Evolutionary conservation across 2,329 filamentous ascomycete species (phyloP), one percentile per base, ranked within the genome.

Genomic region (Metarhizium humberi): DNA sequence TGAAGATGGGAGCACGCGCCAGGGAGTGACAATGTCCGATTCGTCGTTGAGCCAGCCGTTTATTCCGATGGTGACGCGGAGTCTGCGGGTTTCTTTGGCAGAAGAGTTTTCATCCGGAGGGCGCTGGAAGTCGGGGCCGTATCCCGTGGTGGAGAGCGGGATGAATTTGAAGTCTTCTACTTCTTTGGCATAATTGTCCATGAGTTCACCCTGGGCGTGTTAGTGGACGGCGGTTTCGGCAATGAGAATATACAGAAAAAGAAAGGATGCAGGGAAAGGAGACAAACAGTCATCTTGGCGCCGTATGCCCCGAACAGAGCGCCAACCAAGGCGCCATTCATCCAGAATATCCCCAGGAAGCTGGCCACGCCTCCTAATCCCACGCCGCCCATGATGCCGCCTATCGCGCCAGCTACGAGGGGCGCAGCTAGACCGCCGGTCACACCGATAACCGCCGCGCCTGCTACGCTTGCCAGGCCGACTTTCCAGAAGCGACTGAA

Each of bases 351-450:
- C 0, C 92, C 91, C 3, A 96, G 72, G 62, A 95, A 95, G 46
- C 87, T 89, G 3, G 90, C 91, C 2, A 94, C 88, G 0, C 90
- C 89, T 25, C 90, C 92, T 1, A 96, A 75, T 0, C 92, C 92
- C 1, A 96, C 79, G 0, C 88, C 88, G 14, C 90, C 89, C 81
- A 96, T 89, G 2, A 96, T 78, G 1, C 86, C 86, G 2, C 91
- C 91, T 14, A 96, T 78, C 0, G 90, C 90, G 4, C 90, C 91
- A 4, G 92, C 92, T 14, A 96, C 86, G 0, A 95, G 76, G 0
- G 92, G 92, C 0, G 92, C 91, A 1, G 92, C 92, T n/a, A 96
- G 77, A 2, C 92, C 92, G 18, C 92, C 92, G 0, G 91, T 96
- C 3, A 96, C 81, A 6, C 92, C 92, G n/a, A 96, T 92, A 1